Base-by-base conservation (phyloP, 208 protist species). In the Acanthamoeba lenticulata region DNA sequence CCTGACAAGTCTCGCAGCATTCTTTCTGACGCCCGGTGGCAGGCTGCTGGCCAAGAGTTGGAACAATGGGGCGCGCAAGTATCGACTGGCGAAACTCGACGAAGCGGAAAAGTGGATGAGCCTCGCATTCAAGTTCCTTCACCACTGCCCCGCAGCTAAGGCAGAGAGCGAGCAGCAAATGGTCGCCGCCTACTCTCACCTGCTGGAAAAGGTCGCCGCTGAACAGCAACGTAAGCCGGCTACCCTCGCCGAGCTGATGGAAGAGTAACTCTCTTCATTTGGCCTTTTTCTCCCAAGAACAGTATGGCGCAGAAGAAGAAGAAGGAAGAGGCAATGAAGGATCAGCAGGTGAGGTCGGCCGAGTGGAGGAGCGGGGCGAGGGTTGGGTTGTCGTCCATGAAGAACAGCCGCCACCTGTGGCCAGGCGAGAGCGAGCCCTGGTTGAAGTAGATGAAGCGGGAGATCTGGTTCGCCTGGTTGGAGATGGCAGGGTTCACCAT, bases 121-220 rank as follows among this genome's bases (percentile, higher is more conserved):
- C 49, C 44, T 90, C 29, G 81, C 81, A n/a, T 90, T 90, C 81
- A 90, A 90, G 81, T 90, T 90, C 49, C 81, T 90, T 4, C 81
- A 65, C 5, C 52, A 90, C 49, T 90, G 44, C 81, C 81, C 81
- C 3, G 34, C 32, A 27, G 72, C 72, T 15, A 90, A 90, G 47
- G 49, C 44, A 0, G 81, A 90, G 5, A 29, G 29, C 34, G 81
- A 90, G 24, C 49, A 90, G 52, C 49, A 90, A 29, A 90, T 90
- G 81, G 38, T 90, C 49, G 29, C 81, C 49, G 44, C 81, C 81
- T 90, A 90, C 81, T 90, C 52, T 27, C 52, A 67, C 17, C 32
- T 90, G 9, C 81, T 90, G 1, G 47, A 65, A 21, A 90, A 90
- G 81, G 34, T 65, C 29, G 42, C 81, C 9, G 72, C 38, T 9